Conservation (phyloP, 129 eudicot genomes). For the Flaveria brownii region DNA sequence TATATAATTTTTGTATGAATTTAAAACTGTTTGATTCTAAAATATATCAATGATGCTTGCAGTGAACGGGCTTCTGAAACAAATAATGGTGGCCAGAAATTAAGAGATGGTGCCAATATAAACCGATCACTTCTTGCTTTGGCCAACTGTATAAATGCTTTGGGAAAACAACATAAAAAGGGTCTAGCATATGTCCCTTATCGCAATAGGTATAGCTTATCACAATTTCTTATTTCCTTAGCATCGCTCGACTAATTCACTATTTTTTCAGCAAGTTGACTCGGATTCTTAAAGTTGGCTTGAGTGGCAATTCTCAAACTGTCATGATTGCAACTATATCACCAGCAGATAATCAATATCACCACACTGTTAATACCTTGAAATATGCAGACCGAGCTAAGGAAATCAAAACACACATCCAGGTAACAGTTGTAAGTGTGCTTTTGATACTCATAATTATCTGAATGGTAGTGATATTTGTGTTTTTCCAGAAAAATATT, state of each 20-base stretch:
- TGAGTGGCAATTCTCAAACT: slow-evolving; percentile 94
- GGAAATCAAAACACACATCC: slow-evolving; percentile 92
- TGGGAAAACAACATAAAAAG: slow-evolving; percentile 92
- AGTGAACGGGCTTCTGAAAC: slow-evolving; percentile 98
- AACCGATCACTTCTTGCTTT: slow-evolving; percentile 93
- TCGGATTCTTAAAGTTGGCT: slow-evolving; percentile 94
- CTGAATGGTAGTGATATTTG: neutral
- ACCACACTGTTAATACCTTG: slow-evolving; percentile 87
- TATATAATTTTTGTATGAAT: neutral
- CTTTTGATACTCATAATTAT: slow-evolving; percentile 12
- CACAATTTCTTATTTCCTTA: slow-evolving; percentile 17
- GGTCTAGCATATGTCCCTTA: slow-evolving; percentile 97
- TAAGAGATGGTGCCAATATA: slow-evolving; percentile 95
- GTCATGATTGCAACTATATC: slow-evolving; percentile 93
- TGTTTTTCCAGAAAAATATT: slow-evolving; percentile 65
- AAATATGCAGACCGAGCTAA: slow-evolving; percentile 96
- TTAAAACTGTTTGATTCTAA: slow-evolving; percentile 2
- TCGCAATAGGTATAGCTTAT: slow-evolving; percentile 72
- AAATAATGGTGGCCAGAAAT: slow-evolving; percentile 80
- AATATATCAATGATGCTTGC: slow-evolving; percentile 33
- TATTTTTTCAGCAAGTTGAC: slow-evolving; percentile 76
- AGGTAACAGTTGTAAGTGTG: slow-evolving; percentile 46
- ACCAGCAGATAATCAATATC: slow-evolving; percentile 86
- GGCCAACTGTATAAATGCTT: slow-evolving; percentile 95
- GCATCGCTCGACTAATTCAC: slow-evolving; percentile 26